phyloP scores from a whole-genome alignment of 2,329 filamentous ascomycete species.

The Xylariaceae sp. region DNA sequence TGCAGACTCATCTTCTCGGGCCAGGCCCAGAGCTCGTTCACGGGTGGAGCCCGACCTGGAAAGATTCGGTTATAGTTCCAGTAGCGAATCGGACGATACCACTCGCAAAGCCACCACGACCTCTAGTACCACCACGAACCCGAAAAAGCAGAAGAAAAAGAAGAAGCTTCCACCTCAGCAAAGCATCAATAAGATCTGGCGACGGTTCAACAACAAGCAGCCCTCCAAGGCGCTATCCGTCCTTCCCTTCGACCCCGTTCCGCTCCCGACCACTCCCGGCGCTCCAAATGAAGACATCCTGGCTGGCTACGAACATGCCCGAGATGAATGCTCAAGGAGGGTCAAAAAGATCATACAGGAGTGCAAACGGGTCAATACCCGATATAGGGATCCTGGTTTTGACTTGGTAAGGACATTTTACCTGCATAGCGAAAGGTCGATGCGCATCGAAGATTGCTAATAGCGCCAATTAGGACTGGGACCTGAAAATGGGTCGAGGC shows the following conservation, averaged over 20 bases:
- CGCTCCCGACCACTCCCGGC: constrained; percentile 45
- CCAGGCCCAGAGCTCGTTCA: constrained; percentile 15
- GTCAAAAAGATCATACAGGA: constrained; percentile 59
- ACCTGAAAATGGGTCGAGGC: constrained; percentile 62
- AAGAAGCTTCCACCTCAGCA: constrained; percentile 58
- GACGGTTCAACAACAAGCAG: constrained; percentile 54
- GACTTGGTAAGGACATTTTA: constrained; percentile 46
- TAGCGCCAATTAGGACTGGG: constrained; percentile 50
- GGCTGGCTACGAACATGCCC: constrained; percentile 60
- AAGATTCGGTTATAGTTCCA: constrained; percentile 45
- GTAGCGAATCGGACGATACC: constrained; percentile 46
- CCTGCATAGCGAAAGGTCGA: constrained; percentile 26
- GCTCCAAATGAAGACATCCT: constrained; percentile 57
- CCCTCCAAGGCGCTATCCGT: constrained; percentile 64
- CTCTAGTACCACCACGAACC: constrained; percentile 33
- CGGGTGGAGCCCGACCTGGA: constrained; percentile 22
- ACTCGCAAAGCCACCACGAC: constrained; percentile 31
- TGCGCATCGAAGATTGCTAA: constrained; percentile 30
- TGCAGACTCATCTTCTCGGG: constrained; percentile 2
- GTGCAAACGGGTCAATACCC: constrained; percentile 71
- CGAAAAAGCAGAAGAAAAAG: constrained; percentile 55
- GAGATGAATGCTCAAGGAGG: constrained; percentile 59
- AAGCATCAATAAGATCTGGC: constrained; percentile 65
- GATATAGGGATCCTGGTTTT: constrained; percentile 67
- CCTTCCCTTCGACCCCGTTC: constrained; percentile 60